phyloP scores from a whole-genome alignment of 768 basidiomycete genomes.

The Pleurotus djamor region DNA sequence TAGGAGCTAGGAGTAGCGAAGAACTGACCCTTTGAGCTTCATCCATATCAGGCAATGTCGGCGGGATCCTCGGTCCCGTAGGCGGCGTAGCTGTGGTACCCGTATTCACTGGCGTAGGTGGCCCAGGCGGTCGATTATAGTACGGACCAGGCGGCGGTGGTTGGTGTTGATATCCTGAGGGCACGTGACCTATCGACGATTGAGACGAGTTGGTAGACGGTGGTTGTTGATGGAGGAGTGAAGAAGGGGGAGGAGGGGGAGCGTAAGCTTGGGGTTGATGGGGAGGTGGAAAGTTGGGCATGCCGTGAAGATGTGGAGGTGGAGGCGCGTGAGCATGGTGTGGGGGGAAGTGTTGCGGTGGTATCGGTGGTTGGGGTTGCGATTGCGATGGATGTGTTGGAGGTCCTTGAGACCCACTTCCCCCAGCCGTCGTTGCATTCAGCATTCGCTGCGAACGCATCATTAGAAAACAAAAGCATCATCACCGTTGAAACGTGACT shows the following conservation, averaged over 20 bases:
- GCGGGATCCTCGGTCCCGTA: constrained; percentile 24
- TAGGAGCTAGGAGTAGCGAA: constrained; percentile 7
- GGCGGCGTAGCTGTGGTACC: constrained; percentile 24
- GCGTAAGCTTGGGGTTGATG: constrained; percentile 28
- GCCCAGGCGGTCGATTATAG: constrained; percentile 28
- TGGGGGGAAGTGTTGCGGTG: constrained; percentile 3
- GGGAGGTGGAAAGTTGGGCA: constrained; percentile 27
- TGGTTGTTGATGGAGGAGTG: constrained; percentile 26
- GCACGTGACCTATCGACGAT: constrained; percentile 22
- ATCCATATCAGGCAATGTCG: constrained; percentile 39
- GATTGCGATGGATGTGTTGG: constrained; percentile 50
- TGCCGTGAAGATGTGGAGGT: constrained; percentile 17
- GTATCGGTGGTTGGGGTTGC: constrained; percentile 30
- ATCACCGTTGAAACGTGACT: background rate
- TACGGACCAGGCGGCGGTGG: constrained; percentile 19
- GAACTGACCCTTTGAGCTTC: constrained; percentile 45
- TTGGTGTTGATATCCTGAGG: constrained; percentile 17
- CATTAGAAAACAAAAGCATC: background rate
- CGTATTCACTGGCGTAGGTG: constrained; percentile 17
- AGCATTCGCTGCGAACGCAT: constrained; percentile 40
- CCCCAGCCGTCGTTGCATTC: constrained; percentile 29
- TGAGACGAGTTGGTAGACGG: constrained; percentile 1
- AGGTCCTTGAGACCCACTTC: constrained; percentile 14
- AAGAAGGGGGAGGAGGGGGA: constrained; percentile 27
- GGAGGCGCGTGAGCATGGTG: constrained; percentile 21